Conservation (phyloP, 2,329 filamentous ascomycete genomes). For the Penicillium italicum region DNA sequence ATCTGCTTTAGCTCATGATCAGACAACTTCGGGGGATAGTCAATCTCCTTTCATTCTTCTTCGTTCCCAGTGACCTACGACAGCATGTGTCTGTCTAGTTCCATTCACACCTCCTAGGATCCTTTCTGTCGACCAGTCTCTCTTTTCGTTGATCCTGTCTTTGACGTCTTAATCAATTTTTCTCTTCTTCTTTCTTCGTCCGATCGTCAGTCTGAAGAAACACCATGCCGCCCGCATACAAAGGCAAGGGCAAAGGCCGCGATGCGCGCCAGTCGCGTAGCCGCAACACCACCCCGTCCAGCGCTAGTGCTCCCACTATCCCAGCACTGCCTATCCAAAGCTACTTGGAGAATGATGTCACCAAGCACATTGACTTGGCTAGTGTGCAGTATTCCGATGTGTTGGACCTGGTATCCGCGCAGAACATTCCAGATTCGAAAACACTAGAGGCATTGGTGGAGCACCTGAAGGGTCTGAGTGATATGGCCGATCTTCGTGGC, state of each 20-base stretch:
- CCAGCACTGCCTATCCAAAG: conserved; percentile 40
- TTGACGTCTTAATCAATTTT: not conserved
- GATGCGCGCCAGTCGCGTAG: conserved; percentile 55
- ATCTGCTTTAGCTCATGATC: not conserved
- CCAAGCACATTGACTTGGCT: conserved; percentile 47
- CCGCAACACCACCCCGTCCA: conserved; percentile 62
- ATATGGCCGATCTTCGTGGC: conserved; percentile 55
- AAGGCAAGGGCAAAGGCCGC: conserved; percentile 53
- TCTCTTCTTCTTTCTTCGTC: not conserved
- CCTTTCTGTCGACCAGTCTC: conserved; percentile 3
- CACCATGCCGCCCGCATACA: conserved; percentile 45
- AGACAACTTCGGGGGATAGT: not conserved
- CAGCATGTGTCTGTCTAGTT: conserved; percentile 18
- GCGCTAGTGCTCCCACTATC: conserved; percentile 47
- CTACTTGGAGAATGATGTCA: conserved; percentile 54
- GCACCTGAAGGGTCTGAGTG: conserved; percentile 54
- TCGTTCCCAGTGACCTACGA: not conserved
- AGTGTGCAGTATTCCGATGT: conserved; percentile 56
- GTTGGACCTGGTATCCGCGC: conserved; percentile 53
- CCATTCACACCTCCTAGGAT: conserved; percentile 10
- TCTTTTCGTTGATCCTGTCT: conserved; percentile 1
- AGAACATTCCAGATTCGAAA: conserved; percentile 48
- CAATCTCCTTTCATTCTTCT: not conserved
- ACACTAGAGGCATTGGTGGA: conserved; percentile 50
- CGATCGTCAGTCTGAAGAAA: not conserved